Conservation (phyloP, 345 rosid species). For the Moricandia arvensis region DNA sequence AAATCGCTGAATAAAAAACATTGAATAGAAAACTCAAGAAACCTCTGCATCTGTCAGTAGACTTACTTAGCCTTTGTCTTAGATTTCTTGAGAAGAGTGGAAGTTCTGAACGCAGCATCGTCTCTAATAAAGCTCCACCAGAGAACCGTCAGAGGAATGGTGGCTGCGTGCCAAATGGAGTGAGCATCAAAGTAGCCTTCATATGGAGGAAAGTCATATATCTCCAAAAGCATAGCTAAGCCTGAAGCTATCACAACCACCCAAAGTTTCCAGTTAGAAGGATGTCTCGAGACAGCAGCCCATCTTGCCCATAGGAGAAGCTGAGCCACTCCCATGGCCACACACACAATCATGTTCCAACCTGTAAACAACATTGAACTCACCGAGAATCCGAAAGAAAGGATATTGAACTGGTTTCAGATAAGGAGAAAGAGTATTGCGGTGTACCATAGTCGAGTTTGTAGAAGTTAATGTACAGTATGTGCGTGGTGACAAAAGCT, state of each 20-base stretch:
- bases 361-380: slow-evolving; percentile 42
- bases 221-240: slow-evolving; percentile 66
- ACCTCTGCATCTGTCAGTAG: slow-evolving; percentile 19
- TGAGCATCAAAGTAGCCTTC: slow-evolving; percentile 65
- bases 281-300: slow-evolving; percentile 56
- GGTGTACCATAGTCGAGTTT: slow-evolving; percentile 54
- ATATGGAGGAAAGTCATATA: slow-evolving; percentile 71
- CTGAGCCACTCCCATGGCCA: slow-evolving; percentile 53
- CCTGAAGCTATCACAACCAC: slow-evolving; percentile 56
- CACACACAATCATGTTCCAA: slow-evolving; percentile 66
- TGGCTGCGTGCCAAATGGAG: slow-evolving; percentile 66
- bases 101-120: slow-evolving; percentile 54
- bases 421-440: background rate
- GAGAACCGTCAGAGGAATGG: slow-evolving; percentile 55
- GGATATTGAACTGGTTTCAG: background rate
- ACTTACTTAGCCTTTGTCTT: slow-evolving; percentile 35
- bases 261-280: slow-evolving; percentile 69
- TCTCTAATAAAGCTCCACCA: slow-evolving; percentile 83
- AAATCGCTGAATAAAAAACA: slow-evolving; percentile 1
- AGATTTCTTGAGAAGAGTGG: slow-evolving; percentile 45
- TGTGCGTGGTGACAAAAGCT: slow-evolving; percentile 67
- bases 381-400: background rate
- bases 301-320: slow-evolving; percentile 66
- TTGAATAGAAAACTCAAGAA: background rate
- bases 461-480: slow-evolving; percentile 62